These are phyloP conservation scores for Heimioporus retisporus DNA, from an alignment of 1,284 basidiomycete species.

Conservation along the genomic window DNA sequence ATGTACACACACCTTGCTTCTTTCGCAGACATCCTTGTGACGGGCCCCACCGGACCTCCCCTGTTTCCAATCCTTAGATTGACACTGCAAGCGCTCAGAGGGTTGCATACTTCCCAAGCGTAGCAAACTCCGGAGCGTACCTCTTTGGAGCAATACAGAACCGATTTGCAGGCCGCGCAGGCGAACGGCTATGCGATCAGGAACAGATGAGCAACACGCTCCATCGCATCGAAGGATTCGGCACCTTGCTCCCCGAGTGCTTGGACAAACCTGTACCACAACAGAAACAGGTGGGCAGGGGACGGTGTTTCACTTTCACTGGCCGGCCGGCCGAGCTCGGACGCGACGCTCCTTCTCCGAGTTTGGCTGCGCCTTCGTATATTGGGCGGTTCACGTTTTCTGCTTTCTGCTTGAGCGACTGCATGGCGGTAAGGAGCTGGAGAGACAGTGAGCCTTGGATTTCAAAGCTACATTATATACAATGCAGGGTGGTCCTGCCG, in stretches of 20 bases:
- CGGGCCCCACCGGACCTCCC: slow-evolving; percentile 40
- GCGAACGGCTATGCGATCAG: slow-evolving; percentile 30
- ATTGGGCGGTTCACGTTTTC: slow-evolving; percentile 37
- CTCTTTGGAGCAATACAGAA: slow-evolving; percentile 44
- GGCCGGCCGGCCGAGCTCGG: slow-evolving; percentile 34
- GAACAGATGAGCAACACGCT: not conserved
- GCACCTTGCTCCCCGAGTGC: slow-evolving; percentile 31
- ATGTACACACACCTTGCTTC: slow-evolving; percentile 41
- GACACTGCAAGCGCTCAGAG: slow-evolving; percentile 29
- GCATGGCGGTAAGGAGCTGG: too few species aligned
- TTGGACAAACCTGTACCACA: slow-evolving; percentile 25
- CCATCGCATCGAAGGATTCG: not conserved
- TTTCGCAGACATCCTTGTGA: slow-evolving; percentile 47
- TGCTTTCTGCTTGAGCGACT: too few species aligned
- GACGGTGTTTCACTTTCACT: slow-evolving; percentile 42
- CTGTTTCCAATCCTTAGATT: slow-evolving; percentile 42
- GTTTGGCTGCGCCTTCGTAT: slow-evolving; percentile 38
- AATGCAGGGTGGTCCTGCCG: too few species aligned
- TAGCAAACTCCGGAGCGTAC: slow-evolving; percentile 10
- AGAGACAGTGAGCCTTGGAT: too few species aligned
- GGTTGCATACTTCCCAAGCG: too few species aligned
- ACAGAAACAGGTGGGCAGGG: slow-evolving; percentile 32
- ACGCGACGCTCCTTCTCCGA: slow-evolving; percentile 38
- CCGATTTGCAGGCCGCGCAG: slow-evolving; percentile 40
- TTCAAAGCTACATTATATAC: too few species aligned